Percentiles rank a stretch among this genome's conserved stretches.
phyloP scores from a whole-genome alignment of 805 yeast species.

The Candida broadrunensis region DNA sequence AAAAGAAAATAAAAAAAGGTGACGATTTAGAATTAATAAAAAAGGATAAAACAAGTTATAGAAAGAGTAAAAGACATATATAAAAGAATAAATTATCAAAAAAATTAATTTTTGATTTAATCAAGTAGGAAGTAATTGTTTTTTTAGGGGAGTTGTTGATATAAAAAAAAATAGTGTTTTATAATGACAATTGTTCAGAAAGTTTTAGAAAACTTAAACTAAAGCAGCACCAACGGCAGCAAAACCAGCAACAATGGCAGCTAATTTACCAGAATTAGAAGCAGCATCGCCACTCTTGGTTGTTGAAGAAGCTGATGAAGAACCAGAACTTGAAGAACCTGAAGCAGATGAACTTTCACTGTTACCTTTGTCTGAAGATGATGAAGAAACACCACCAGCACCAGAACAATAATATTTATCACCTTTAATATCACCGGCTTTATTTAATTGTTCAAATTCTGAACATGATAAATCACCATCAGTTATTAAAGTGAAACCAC shows the following conservation, averaged over 20 bases:
- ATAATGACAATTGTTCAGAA: too few species aligned
- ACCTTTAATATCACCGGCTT: constrained; percentile 86
- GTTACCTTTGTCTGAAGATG: constrained; percentile 40
- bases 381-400: constrained; percentile 46
- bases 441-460: constrained; percentile 67
- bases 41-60: too few species aligned
- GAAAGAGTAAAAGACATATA: too few species aligned
- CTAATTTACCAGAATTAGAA: constrained; percentile 19
- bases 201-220: too few species aligned
- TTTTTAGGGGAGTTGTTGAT: too few species aligned
- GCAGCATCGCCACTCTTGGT: constrained; percentile 24
- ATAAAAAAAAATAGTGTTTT: too few species aligned
- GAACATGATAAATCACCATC: constrained; percentile 77
- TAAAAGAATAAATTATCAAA: too few species aligned
- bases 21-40: too few species aligned
- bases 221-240: constrained; percentile 39
- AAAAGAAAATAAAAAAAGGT: too few species aligned
- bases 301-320: constrained; percentile 11
- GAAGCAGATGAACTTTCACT: constrained; percentile 14
- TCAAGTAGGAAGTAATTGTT: too few species aligned
- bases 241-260: constrained; percentile 27
- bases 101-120: too few species aligned
- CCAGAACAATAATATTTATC: constrained; percentile 76
- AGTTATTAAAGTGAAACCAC: constrained; percentile 86
- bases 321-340: constrained; percentile 13